Percentiles rank a stretch among this genome's conserved stretches.
Conservation (phyloP, 768 basidiomycete genomes). For the Chalciporus pseudorubinellus region DNA sequence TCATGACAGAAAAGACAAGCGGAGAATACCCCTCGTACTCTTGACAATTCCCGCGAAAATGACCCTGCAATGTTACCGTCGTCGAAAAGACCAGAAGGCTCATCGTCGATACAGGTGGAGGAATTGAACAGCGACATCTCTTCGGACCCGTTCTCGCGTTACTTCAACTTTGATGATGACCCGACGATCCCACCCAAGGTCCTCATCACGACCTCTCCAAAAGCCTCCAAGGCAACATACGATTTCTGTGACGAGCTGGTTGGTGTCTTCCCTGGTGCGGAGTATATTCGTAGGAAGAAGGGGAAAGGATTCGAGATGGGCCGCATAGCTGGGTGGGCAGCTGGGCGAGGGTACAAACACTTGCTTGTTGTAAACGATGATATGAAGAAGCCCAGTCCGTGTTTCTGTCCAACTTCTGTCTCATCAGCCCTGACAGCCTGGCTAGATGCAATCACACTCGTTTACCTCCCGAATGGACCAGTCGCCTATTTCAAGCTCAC, state of each 20-base stretch:
- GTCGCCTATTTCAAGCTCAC: constrained; percentile 95
- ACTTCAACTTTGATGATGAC: constrained; percentile 67
- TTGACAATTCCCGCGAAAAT: constrained; percentile 91
- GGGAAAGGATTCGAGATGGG: constrained; percentile 91
- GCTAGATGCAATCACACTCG: constrained; percentile 87
- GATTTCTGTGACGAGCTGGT: constrained; percentile 91
- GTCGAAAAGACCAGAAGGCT: constrained; percentile 25
- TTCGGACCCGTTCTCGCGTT: constrained; percentile 74
- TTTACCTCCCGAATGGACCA: constrained; percentile 88
- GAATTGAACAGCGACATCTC: constrained; percentile 69
- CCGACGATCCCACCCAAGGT: constrained; percentile 79
- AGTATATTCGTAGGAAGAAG: constrained; percentile 83
- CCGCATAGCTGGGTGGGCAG: constrained; percentile 89
- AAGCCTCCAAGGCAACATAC: constrained; percentile 85
- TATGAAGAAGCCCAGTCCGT: constrained; percentile 88
- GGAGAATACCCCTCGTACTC: constrained; percentile 85
- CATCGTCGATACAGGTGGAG: constrained; percentile 42
- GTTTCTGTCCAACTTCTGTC: background rate
- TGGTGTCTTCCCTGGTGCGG: constrained; percentile 87
- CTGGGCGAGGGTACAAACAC: constrained; percentile 83
- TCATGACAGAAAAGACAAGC: constrained; percentile 71
- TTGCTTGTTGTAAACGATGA: constrained; percentile 94
- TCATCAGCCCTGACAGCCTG: constrained; percentile 6
- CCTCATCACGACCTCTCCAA: constrained; percentile 86
- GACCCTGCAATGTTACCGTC: constrained; percentile 48